Percentiles rank a stretch among this genome's conserved stretches.
Evolutionary conservation across 2,329 filamentous ascomycete genomes (phyloP).

Genomic region (Aspergillus fijiensis): DNA sequence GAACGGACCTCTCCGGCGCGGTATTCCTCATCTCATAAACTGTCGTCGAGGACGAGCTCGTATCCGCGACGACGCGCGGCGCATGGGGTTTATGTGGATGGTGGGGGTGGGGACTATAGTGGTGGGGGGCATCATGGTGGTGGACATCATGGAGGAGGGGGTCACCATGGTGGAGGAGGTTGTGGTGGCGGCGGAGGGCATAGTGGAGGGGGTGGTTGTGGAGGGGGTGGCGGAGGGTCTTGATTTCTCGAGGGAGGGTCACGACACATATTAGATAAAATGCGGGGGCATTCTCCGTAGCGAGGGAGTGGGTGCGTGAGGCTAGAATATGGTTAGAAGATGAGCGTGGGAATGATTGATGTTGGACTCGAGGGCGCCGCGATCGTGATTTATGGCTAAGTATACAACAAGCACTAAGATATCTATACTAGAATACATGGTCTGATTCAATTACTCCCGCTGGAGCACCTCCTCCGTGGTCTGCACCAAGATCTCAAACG

Average conservation of each 20-base stretch:
- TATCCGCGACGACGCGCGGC: neutral
- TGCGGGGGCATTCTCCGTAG: no score
- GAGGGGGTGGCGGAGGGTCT: neutral
- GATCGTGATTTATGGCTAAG: neutral
- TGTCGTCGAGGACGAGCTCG: neutral
- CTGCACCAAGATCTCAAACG: constrained; percentile 70
- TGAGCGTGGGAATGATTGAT: neutral
- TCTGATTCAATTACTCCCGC: neutral
- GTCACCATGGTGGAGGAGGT: neutral
- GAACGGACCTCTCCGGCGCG: neutral
- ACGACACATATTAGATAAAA: no score
- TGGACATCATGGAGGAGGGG: neutral
- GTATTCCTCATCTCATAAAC: neutral
- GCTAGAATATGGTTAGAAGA: no score
- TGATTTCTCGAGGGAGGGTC: no score
- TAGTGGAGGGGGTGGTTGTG: neutral
- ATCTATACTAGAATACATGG: neutral
- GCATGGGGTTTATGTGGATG: neutral
- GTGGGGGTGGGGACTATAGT: neutral
- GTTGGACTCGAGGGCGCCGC: neutral
- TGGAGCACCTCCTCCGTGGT: constrained; percentile 17
- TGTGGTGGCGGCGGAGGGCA: neutral
- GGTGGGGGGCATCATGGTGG: neutral
- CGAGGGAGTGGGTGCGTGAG: no score
- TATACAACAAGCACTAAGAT: neutral